These are phyloP conservation scores for Cucumis hystrix DNA, from an alignment of 306 rosid genomes.

Conservation along the genomic window DNA sequence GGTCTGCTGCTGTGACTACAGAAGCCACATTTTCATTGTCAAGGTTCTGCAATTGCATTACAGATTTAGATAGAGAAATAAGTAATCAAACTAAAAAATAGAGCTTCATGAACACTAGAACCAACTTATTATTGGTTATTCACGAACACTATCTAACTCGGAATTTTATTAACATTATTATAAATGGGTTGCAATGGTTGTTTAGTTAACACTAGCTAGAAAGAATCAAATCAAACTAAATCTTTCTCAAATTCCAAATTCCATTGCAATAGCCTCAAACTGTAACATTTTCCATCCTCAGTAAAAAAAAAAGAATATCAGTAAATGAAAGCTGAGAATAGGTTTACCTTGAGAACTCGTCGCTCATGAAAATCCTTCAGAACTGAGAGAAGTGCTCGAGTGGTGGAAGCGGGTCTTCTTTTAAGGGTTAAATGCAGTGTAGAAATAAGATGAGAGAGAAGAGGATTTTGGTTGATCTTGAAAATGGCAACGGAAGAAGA, in stretches of 20 bases:
- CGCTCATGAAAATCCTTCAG: slow-evolving; percentile 52
- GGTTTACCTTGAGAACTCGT: slow-evolving; percentile 65
- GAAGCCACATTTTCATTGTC: slow-evolving; percentile 67
- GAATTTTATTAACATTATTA: too few species aligned
- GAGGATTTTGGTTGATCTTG: slow-evolving; percentile 33
- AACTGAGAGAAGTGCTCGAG: too few species aligned
- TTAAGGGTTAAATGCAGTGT: slow-evolving; percentile 25
- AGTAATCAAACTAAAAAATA: neutral
- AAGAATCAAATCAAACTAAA: neutral
- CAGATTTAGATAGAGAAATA: neutral
- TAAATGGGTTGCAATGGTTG: neutral
- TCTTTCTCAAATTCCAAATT: neutral
- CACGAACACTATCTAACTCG: neutral
- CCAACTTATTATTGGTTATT: neutral
- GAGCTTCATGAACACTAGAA: neutral
- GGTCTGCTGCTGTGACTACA: slow-evolving; percentile 79
- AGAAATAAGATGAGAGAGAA: slow-evolving; percentile 16
- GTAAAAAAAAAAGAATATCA: neutral
- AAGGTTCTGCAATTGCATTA: slow-evolving; percentile 39
- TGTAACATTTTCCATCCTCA: neutral
- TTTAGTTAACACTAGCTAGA: neutral
- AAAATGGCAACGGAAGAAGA: slow-evolving; percentile 34
- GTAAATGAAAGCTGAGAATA: neutral
- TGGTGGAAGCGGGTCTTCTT: slow-evolving; percentile 30
- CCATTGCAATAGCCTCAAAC: neutral